Conservation (phyloP, 208 protist genomes). For the Crithidia fasciculata region DNA sequence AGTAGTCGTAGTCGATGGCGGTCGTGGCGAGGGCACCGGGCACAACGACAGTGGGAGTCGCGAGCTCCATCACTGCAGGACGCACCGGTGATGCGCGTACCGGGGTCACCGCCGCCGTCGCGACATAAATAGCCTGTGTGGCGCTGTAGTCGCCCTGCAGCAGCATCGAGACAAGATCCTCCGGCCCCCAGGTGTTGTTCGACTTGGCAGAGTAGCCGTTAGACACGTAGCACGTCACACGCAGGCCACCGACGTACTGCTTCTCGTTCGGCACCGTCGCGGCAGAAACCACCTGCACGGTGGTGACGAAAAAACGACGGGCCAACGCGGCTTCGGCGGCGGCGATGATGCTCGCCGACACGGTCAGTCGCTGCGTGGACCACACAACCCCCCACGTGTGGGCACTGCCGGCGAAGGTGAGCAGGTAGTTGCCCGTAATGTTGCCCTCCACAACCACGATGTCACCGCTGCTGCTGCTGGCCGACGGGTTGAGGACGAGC, state of each 20-base stretch:
- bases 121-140: constrained; percentile 18
- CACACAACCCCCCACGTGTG: constrained; percentile 9
- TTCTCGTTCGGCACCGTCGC: background rate
- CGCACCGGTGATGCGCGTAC: background rate
- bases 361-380: background rate
- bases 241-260: constrained; percentile 12
- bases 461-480: background rate
- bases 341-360: constrained; percentile 4
- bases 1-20: constrained; percentile 23
- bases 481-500: constrained; percentile 1
- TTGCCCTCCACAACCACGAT: background rate
- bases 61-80: background rate
- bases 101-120: background rate
- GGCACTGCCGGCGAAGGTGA: constrained; percentile 13
- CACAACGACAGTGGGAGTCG: background rate
- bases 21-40: constrained; percentile 11
- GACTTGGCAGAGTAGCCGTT: constrained; percentile 16
- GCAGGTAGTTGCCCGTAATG: constrained; percentile 22
- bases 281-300: constrained; percentile 2
- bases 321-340: constrained; percentile 1
- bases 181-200: constrained; percentile 4
- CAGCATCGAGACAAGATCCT: constrained; percentile 25
- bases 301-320: constrained; percentile 5
- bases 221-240: constrained; percentile 21
- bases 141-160: constrained; percentile 30